phyloP scores from a whole-genome alignment of 2,329 filamentous ascomycete species.

The Ophiosphaerella narmari region DNA sequence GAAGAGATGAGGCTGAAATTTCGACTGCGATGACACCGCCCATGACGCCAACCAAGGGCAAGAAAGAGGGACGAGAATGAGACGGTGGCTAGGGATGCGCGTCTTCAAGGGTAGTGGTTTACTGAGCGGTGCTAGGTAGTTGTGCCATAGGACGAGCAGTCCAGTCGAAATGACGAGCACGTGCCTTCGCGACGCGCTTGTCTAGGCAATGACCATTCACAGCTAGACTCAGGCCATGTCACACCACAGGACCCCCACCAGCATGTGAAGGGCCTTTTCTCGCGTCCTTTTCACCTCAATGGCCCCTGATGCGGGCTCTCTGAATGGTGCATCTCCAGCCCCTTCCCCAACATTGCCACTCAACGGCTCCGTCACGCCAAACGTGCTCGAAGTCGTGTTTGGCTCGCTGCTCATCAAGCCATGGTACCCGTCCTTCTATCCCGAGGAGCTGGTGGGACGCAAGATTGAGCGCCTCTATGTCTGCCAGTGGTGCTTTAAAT shows the following conservation, averaged over 20 bases:
- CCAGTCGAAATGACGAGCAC: too few relatives aligned
- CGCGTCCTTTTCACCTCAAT: constrained; percentile 16
- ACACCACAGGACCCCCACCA: constrained; percentile 1
- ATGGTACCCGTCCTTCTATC: constrained; percentile 92
- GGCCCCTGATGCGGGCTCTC: constrained; percentile 25
- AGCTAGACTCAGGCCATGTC: too few relatives aligned
- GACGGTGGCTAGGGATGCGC: too few relatives aligned
- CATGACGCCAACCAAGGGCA: constrained; percentile 1
- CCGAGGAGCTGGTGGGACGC: constrained; percentile 63
- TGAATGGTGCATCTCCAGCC: constrained; percentile 21
- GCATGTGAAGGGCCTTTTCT: constrained; percentile 9
- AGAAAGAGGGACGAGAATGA: background rate
- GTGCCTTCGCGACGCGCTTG: too few relatives aligned
- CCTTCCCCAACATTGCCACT: constrained; percentile 13
- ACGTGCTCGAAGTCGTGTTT: constrained; percentile 84
- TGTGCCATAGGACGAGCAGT: too few relatives aligned
- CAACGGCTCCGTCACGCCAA: constrained; percentile 61
- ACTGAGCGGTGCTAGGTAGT: too few relatives aligned
- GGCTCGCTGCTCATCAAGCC: constrained; percentile 83
- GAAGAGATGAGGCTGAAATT: background rate
- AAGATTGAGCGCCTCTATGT: constrained; percentile 70
- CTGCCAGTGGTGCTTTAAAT: constrained; percentile 93
- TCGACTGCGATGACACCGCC: background rate
- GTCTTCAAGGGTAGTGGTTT: too few relatives aligned
- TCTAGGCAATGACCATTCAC: too few relatives aligned